phyloP scores from a whole-genome alignment of 148 eudicot species.

The Amaranthus palmeri region DNA sequence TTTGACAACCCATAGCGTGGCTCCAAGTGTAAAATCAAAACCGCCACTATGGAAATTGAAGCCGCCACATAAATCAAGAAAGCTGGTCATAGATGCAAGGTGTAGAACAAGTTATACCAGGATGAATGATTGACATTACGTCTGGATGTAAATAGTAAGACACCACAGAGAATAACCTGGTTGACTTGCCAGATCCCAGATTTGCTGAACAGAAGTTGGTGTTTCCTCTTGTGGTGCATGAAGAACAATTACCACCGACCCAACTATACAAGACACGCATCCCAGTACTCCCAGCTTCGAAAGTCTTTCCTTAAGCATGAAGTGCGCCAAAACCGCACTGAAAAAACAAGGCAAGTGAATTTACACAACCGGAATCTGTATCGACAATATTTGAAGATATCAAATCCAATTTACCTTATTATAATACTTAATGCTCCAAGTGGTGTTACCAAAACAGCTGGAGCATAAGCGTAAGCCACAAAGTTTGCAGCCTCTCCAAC shows the following conservation, averaged over 20 bases:
- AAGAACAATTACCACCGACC: slow-evolving; percentile 76
- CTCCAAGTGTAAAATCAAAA: slow-evolving; percentile 63
- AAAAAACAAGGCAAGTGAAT: slow-evolving; percentile 28
- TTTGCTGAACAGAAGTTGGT: slow-evolving; percentile 66
- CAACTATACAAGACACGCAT: slow-evolving; percentile 79
- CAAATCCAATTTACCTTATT: slow-evolving; percentile 53
- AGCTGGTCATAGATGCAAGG: slow-evolving; percentile 41
- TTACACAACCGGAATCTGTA: slow-evolving; percentile 9
- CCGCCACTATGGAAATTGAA: slow-evolving; percentile 56
- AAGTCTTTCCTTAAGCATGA: slow-evolving; percentile 68
- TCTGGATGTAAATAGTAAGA: neutral
- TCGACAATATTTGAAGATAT: slow-evolving; percentile 1
- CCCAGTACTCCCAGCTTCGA: slow-evolving; percentile 62
- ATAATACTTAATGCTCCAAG: slow-evolving; percentile 95
- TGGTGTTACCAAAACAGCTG: slow-evolving; percentile 96
- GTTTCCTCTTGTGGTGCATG: slow-evolving; percentile 87
- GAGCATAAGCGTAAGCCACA: slow-evolving; percentile 91
- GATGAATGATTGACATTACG: neutral
- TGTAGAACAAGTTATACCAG: slow-evolving; percentile 18
- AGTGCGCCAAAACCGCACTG: slow-evolving; percentile 93
- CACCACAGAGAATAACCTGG: slow-evolving; percentile 45
- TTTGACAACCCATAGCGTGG: slow-evolving; percentile 86
- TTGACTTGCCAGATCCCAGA: slow-evolving; percentile 80
- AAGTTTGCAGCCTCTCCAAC: slow-evolving; percentile 88
- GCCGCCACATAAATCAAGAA: slow-evolving; percentile 70